Conservation (phyloP, 345 rosid species). For the Streptanthus diversifolius region DNA sequence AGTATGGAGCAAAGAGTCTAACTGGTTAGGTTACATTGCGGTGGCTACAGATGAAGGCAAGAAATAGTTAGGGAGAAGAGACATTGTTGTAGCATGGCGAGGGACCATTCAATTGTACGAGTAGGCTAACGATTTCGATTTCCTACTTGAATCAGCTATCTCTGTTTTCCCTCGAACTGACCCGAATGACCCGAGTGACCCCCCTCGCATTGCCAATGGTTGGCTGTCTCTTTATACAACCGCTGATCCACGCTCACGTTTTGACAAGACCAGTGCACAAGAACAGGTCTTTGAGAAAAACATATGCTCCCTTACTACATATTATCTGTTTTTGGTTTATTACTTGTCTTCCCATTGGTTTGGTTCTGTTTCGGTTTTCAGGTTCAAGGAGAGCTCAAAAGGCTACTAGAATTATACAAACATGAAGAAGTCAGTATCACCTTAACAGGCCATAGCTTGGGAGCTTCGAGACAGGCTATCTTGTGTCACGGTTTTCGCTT, state of each 20-base stretch:
- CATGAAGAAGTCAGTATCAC: conserved; percentile 53
- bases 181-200: background rate
- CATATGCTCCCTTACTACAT: background rate
- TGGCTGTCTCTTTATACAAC: conserved; percentile 41
- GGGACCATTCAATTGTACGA: conserved; percentile 41
- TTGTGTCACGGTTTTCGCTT: conserved; percentile 42
- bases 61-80: conserved; percentile 44
- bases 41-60: conserved; percentile 52
- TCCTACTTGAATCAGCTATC: conserved; percentile 37
- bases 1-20: conserved; percentile 38
- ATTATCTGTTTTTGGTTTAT: too few relatives aligned
- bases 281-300: conserved; percentile 34
- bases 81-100: conserved; percentile 50
- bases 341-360: background rate
- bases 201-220: conserved; percentile 35
- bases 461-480: conserved; percentile 26
- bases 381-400: conserved; percentile 44
- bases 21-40: conserved; percentile 47
- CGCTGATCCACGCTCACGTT: conserved; percentile 24
- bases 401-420: conserved; percentile 40
- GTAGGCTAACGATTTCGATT: conserved; percentile 34
- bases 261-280: conserved; percentile 40
- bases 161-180: conserved; percentile 22
- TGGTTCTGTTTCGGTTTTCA: conserved; percentile 19
- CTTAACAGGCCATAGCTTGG: conserved; percentile 57